phyloP scores from a whole-genome alignment of 2,329 filamentous ascomycete species.

The Botryotinia convoluta region DNA sequence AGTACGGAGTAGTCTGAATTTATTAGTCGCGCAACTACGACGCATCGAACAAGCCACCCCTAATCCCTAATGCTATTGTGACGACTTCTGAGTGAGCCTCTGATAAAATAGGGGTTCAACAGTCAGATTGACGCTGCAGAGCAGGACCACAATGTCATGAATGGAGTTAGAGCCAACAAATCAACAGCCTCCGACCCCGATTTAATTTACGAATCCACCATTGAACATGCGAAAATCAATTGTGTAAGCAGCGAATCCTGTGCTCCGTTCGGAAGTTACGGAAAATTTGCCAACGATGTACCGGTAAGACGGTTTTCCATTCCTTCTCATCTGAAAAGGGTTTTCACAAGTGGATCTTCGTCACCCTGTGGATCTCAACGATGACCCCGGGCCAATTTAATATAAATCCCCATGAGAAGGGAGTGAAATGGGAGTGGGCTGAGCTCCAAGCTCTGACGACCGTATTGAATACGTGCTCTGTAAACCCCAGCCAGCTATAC shows the following conservation, averaged over 20 bases:
- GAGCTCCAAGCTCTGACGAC: background rate
- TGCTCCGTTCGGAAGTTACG: background rate
- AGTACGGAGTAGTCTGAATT: background rate
- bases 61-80: background rate
- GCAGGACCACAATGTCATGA: background rate
- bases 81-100: background rate
- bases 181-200: background rate
- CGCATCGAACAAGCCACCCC: background rate
- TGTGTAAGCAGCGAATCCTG: background rate
- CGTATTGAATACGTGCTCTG: background rate
- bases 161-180: background rate
- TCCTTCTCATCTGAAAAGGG: background rate
- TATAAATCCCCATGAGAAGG: background rate
- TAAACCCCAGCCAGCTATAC: background rate
- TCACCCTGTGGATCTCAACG: background rate
- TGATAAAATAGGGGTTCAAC: conserved; percentile 2
- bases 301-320: background rate
- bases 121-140: background rate
- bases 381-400: background rate
- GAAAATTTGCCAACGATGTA: background rate
- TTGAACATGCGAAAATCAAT: background rate
- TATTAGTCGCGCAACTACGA: background rate
- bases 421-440: background rate
- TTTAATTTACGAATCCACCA: background rate
- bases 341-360: background rate